phyloP scores from a whole-genome alignment of 345 rosid species.

The Populus tremula region DNA sequence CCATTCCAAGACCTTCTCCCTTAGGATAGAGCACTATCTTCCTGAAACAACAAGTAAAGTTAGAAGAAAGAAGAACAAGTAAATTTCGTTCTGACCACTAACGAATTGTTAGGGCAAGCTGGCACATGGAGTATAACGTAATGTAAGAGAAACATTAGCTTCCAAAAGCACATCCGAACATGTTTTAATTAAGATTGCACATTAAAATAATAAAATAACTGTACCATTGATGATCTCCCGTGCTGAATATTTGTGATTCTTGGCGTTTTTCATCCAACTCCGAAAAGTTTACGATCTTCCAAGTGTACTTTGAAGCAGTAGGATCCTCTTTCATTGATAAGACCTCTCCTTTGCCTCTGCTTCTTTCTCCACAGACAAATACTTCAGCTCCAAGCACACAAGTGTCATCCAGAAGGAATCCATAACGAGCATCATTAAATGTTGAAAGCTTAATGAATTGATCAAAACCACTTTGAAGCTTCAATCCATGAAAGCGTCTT shows the following conservation, averaged over 20 bases:
- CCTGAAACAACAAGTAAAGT: background rate
- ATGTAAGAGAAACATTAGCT: no score
- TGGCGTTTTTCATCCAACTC: background rate
- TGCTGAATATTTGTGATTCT: constrained; percentile 24
- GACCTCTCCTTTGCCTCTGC: constrained; percentile 33
- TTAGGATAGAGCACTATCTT: constrained; percentile 10
- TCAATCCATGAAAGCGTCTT: constrained; percentile 34
- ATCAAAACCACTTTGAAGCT: constrained; percentile 42
- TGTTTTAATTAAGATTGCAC: no score
- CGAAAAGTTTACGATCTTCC: constrained; percentile 40
- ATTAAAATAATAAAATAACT: background rate
- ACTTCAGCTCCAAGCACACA: constrained; percentile 48
- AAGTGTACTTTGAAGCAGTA: constrained; percentile 10
- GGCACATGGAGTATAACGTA: no score
- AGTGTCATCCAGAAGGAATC: constrained; percentile 34
- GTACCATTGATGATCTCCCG: constrained; percentile 43
- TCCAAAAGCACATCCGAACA: no score
- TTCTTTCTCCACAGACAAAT: constrained; percentile 33
- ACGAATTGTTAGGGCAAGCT: no score
- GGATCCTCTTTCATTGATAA: constrained; percentile 25
- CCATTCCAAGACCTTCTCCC: background rate
- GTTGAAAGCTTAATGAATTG: constrained; percentile 20
- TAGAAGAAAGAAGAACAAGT: background rate
- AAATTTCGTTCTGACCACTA: no score
- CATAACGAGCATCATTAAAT: constrained; percentile 30